Conservation (phyloP, 805 yeast species). For the Hyphopichia homilentoma region DNA sequence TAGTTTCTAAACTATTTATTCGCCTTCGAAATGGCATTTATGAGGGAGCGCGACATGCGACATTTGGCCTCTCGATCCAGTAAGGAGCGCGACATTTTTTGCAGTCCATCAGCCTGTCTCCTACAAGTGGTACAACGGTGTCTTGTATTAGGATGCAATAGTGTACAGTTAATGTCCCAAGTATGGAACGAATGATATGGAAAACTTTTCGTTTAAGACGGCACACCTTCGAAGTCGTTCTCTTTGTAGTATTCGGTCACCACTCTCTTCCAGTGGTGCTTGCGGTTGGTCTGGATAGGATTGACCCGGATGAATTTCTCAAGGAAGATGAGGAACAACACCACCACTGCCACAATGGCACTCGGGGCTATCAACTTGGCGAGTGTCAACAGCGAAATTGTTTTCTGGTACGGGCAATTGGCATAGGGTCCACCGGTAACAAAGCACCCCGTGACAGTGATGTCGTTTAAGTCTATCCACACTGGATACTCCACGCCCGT, state of each 20-base stretch:
- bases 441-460: conserved; percentile 76
- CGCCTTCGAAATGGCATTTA: conserved; percentile 3
- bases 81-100: background rate
- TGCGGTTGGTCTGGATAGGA: conserved; percentile 71
- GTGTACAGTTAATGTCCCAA: too few relatives aligned
- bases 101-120: too few relatives aligned
- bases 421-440: conserved; percentile 78
- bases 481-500: conserved; percentile 31
- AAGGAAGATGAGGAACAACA: conserved; percentile 48
- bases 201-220: too few relatives aligned
- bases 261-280: conserved; percentile 58
- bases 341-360: conserved; percentile 50
- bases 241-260: conserved; percentile 52
- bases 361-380: conserved; percentile 65
- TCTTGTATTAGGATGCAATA: too few relatives aligned
- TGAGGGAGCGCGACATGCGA: background rate
- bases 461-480: conserved; percentile 83
- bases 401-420: conserved; percentile 69
- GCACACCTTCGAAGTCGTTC: conserved; percentile 82
- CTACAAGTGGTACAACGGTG: too few relatives aligned
- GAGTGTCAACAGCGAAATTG: conserved; percentile 52
- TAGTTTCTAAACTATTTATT: too few relatives aligned
- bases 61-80: background rate
- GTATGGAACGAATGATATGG: too few relatives aligned
- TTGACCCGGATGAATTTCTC: conserved; percentile 52